Evolutionary conservation across 1,139 yeast species (phyloP), one percentile per base, ranked within the genome.

Genomic region (Geotrichum citri-aurantii): DNA sequence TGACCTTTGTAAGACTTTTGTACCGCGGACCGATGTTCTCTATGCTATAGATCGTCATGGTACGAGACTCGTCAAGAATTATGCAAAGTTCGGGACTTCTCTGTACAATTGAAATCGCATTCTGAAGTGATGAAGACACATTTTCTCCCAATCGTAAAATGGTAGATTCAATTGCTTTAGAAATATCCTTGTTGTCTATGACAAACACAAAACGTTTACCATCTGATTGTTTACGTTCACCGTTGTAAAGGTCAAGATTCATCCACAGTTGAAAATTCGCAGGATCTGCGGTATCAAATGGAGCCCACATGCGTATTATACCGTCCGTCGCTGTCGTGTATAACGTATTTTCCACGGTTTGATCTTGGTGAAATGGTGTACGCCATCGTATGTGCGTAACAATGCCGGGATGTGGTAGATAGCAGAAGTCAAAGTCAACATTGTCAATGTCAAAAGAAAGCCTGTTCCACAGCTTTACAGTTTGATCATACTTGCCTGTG

Each of bases 391-490:
- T 52, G 50, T 78, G 76, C 0, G 83, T 77, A 1, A 91, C 82
- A 59, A 79, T 79, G 0, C 79, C 69, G 0, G 86, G 84, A 67
- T 88, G 96, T 14, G 82, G 79, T 26, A 90, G 72, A 66, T 88
- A 86, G 0, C 83, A 75, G 64, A 90, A 75, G 66, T 88, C 96
- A 70, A 90, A 91, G 27, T 84, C 78, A 3, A 88, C 81, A 59
- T 81, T 80, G 26, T 82, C 86, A 48, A 79, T 77, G 12, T 88
- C 93, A 66, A 85, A 88, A 12, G 86, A 81, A 3, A 85, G 76
- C 52, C 97, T 76, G 55, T 85, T 79, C 96, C 97, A 92, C 3
- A 91, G 78, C 68, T 88, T 89, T 40, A 88, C 83, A 14, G 86
- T 74, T 54, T 79, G 76, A 68, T 89, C 96, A 67, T 79, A 81